Percentiles rank a stretch among this genome's conserved stretches.
These are phyloP conservation scores for Neonothopanus nambi DNA, from an alignment of 1,284 basidiomycete species.

Conservation along the genomic window DNA sequence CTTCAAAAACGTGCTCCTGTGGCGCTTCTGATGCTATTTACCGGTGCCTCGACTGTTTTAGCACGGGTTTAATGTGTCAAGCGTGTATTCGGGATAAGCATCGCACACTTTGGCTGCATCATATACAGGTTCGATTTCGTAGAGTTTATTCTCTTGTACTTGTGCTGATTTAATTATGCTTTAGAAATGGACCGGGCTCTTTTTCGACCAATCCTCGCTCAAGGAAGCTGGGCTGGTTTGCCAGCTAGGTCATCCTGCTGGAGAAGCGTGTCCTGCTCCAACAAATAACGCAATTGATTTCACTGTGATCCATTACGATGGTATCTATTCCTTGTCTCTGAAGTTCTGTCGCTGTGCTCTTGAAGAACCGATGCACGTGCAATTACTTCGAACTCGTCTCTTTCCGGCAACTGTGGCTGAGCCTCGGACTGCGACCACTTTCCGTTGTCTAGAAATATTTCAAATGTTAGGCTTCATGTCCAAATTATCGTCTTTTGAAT, in stretches of 20 bases:
- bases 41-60: too few species aligned
- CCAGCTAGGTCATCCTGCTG: background rate
- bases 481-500: slow-evolving; percentile 26
- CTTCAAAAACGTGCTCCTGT: too few species aligned
- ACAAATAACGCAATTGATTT: slow-evolving; percentile 6
- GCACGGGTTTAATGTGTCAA: background rate
- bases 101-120: background rate
- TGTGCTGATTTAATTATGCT: too few species aligned
- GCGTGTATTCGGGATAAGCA: background rate
- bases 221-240: slow-evolving; percentile 4
- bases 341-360: slow-evolving; percentile 24
- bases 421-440: slow-evolving; percentile 25
- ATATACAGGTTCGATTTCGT: background rate
- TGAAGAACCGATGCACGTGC: slow-evolving; percentile 14
- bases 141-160: background rate
- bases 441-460: slow-evolving; percentile 23
- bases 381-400: slow-evolving; percentile 22
- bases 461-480: slow-evolving; percentile 26
- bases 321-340: slow-evolving; percentile 20
- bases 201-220: background rate
- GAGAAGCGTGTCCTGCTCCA: background rate
- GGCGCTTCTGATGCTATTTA: too few species aligned
- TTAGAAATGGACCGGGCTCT: slow-evolving; percentile 6
- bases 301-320: slow-evolving; percentile 18
- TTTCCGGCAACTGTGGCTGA: slow-evolving; percentile 23